phyloP scores from a whole-genome alignment of 805 yeast species.

The Yarrowia sp. region DNA sequence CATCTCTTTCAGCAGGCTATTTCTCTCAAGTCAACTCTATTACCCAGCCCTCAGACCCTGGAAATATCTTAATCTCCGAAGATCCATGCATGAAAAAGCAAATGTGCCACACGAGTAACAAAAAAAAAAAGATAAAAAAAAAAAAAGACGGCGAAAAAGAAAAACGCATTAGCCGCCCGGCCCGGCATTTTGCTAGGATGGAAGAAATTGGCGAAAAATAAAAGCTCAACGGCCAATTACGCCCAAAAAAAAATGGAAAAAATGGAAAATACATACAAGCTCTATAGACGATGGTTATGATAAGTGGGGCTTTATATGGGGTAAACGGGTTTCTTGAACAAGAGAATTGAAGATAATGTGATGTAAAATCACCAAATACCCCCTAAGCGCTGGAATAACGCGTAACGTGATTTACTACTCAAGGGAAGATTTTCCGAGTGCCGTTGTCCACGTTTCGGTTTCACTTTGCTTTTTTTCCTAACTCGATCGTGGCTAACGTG shows the following conservation, averaged over 20 bases:
- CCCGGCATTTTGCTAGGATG: background rate
- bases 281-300: background rate
- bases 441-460: background rate
- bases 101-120: background rate
- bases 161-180: background rate
- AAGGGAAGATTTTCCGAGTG: background rate
- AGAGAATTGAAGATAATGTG: no score
- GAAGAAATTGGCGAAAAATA: background rate
- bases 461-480: background rate
- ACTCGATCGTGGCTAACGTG: constrained; percentile 1
- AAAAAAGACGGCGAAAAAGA: background rate
- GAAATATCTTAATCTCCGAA: constrained; percentile 1
- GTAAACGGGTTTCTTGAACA: no score
- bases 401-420: no score
- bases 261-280: background rate
- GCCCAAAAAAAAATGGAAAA: background rate
- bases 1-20: background rate
- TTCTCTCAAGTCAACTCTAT: background rate
- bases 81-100: constrained; percentile 3
- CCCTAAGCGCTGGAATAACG: no score
- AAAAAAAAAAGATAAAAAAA: background rate
- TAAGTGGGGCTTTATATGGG: background rate
- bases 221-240: background rate
- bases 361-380: no score
- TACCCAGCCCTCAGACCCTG: background rate